These are phyloP conservation scores for Cladosporium colombiae DNA, from an alignment of 2,329 filamentous ascomycete genomes.

Conservation along the genomic window DNA sequence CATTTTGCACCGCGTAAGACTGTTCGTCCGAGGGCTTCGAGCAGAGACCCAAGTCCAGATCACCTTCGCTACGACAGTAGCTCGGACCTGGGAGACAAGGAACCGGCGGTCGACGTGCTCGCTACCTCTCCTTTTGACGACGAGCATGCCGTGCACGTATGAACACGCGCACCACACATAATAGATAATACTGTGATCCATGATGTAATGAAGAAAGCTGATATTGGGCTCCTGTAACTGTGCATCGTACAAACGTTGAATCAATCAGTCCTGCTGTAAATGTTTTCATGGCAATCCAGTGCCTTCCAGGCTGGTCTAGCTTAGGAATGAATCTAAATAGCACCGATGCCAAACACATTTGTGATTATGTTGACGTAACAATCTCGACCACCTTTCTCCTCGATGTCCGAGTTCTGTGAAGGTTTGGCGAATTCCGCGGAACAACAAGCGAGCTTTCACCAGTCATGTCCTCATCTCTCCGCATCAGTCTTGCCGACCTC, in stretches of 20 bases:
- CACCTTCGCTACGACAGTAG: background rate
- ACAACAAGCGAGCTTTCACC: background rate
- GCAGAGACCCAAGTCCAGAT: constrained; percentile 15
- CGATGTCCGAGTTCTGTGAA: background rate
- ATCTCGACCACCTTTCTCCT: background rate
- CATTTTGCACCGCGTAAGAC: constrained; percentile 14
- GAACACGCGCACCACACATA: background rate
- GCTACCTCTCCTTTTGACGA: background rate
- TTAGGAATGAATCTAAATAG: background rate
- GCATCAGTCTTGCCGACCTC: background rate
- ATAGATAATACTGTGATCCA: background rate
- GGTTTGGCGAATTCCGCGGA: background rate
- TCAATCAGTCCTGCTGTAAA: background rate
- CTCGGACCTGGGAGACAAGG: background rate
- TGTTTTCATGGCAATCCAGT: background rate
- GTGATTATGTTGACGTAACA: background rate
- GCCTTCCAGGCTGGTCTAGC: background rate
- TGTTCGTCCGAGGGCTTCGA: background rate
- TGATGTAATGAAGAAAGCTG: background rate
- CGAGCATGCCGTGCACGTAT: background rate
- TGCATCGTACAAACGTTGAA: background rate
- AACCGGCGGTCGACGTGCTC: background rate
- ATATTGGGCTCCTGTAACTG: background rate
- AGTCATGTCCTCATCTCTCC: background rate
- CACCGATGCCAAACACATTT: background rate